A percentile compares a stretch with the other conserved stretches of the same genome.
These are phyloP conservation scores for Trichoderma endophyticum DNA, from an alignment of 2,329 filamentous ascomycete species.

Conservation along the genomic window DNA sequence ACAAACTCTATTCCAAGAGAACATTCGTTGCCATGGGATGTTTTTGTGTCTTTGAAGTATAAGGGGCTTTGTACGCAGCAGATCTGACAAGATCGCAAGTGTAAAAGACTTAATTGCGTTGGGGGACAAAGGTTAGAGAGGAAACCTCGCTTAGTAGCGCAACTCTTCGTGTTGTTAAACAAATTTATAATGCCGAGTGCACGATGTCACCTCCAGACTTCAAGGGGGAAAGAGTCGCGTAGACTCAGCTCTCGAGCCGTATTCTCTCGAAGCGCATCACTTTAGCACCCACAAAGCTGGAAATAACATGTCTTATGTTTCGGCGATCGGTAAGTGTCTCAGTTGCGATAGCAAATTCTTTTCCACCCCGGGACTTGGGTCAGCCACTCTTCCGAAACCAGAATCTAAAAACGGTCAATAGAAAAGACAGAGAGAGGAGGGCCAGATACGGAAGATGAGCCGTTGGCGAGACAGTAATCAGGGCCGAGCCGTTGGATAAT, in stretches of 20 bases:
- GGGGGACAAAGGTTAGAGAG: neutral
- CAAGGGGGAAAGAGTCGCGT: neutral
- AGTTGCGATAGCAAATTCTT: neutral
- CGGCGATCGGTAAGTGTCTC: neutral
- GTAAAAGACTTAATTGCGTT: neutral
- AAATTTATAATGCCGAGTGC: neutral
- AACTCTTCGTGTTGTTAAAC: neutral
- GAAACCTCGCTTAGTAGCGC: neutral
- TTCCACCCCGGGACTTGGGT: neutral
- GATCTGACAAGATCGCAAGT: neutral
- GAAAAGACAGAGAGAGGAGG: neutral
- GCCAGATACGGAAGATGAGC: neutral
- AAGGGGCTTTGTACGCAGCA: neutral
- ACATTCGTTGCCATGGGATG: too few relatives aligned
- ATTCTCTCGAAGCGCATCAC: neutral
- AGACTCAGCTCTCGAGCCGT: neutral
- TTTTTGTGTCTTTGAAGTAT: neutral
- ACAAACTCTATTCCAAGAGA: neutral
- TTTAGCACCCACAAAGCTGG: neutral
- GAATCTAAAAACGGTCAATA: neutral
- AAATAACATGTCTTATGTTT: conserved; percentile 2
- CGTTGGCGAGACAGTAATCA: neutral
- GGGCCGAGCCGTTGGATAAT: neutral
- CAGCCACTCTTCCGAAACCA: neutral
- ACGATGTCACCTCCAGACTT: neutral